phyloP scores from a whole-genome alignment of 202 grass and related monocot genomes.

The Dendrocalamus latiflorus region DNA sequence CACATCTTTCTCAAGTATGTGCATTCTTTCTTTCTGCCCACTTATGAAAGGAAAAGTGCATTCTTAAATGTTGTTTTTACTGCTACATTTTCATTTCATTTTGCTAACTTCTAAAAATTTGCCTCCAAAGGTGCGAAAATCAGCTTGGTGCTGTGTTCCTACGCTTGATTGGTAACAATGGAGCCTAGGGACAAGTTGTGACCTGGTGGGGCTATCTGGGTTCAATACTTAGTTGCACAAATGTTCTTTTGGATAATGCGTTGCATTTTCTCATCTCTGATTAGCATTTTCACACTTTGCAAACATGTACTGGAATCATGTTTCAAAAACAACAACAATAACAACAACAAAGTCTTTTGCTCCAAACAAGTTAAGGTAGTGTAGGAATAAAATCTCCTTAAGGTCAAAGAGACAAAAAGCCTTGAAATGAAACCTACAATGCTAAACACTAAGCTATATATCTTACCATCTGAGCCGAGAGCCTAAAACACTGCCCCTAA shows the following conservation, averaged over 20 bases:
- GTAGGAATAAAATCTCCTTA: too few species aligned
- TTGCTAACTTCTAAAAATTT: constrained; percentile 1
- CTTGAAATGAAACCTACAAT: too few species aligned
- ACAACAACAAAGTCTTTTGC: too few species aligned
- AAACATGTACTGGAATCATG: too few species aligned
- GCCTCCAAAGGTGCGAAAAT: neutral
- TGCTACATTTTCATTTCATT: neutral
- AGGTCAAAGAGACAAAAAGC: too few species aligned
- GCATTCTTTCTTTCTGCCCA: neutral
- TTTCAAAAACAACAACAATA: too few species aligned
- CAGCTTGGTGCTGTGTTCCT: neutral
- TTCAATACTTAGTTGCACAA: too few species aligned
- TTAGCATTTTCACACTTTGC: neutral
- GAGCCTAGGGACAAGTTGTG: neutral
- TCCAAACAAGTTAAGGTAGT: too few species aligned
- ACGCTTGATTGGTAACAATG: neutral
- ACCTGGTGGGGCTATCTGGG: neutral
- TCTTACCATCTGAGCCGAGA: too few species aligned
- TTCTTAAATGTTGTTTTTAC: neutral
- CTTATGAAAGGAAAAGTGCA: neutral
- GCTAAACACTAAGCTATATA: too few species aligned
- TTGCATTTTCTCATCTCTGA: neutral
- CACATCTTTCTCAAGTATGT: neutral
- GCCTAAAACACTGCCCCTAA: too few species aligned
- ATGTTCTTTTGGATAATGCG: neutral